A percentile compares a stretch with the other conserved stretches of the same genome.
Evolutionary conservation across 768 basidiomycete species (phyloP).

Genomic region (Aureoboletus auriporus): DNA sequence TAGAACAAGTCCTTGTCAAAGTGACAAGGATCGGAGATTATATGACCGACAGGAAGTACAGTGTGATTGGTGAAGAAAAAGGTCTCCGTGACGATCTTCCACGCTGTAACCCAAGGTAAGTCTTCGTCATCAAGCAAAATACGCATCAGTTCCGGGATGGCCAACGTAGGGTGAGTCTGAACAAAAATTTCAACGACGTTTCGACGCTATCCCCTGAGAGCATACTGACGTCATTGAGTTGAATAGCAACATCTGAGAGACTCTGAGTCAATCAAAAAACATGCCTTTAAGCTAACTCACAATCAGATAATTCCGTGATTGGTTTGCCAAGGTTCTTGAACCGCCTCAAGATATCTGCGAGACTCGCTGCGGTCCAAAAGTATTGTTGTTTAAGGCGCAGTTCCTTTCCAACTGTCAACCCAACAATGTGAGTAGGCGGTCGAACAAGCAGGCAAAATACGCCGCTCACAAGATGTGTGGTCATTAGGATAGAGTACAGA

Average conservation of each 20-base stretch:
- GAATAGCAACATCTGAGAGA: slow-evolving; percentile 74
- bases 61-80: slow-evolving; percentile 98
- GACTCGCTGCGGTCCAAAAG: slow-evolving; percentile 88
- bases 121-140: slow-evolving; percentile 92
- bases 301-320: slow-evolving; percentile 78
- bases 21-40: not conserved
- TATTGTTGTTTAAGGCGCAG: slow-evolving; percentile 94
- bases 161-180: slow-evolving; percentile 94
- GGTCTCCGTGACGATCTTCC: slow-evolving; percentile 84
- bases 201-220: not conserved
- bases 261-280: slow-evolving; percentile 3
- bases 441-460: not conserved
- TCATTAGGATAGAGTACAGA: slow-evolving; percentile 96
- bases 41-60: slow-evolving; percentile 69
- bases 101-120: slow-evolving; percentile 75
- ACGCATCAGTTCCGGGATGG: slow-evolving; percentile 93
- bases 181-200: not conserved
- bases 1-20: slow-evolving; percentile 20
- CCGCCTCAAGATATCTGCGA: slow-evolving; percentile 86
- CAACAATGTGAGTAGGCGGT: not conserved
- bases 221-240: slow-evolving; percentile 80
- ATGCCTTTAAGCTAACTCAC: slow-evolving; percentile 35
- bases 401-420: slow-evolving; percentile 69
- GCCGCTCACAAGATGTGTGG: slow-evolving; percentile 58
- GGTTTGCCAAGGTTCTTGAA: slow-evolving; percentile 88